phyloP scores from a whole-genome alignment of 495 filamentous ascomycete species.

The Neurospora intermedia region DNA sequence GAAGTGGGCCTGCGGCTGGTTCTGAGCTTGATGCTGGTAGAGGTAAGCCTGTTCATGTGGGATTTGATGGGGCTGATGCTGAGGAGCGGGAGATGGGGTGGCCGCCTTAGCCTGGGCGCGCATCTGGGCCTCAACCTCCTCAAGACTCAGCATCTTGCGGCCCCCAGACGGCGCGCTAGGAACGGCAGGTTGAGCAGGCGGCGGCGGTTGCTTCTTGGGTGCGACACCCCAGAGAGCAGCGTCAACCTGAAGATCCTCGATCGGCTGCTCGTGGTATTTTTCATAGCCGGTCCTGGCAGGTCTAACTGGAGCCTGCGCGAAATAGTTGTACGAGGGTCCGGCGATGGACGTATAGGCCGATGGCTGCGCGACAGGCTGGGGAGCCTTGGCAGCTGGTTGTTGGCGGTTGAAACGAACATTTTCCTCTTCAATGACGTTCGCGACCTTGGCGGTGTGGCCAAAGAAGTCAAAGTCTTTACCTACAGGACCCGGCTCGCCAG shows the following conservation, averaged over 20 bases:
- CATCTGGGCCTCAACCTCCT: slow-evolving; percentile 95
- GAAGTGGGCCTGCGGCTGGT: slow-evolving; percentile 13
- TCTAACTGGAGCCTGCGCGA: slow-evolving; percentile 36
- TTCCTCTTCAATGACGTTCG: slow-evolving; percentile 79
- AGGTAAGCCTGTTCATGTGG: slow-evolving; percentile 21
- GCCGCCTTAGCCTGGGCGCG: slow-evolving; percentile 49
- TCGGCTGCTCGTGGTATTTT: slow-evolving; percentile 62
- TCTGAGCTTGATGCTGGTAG: slow-evolving; percentile 15
- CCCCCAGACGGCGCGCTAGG: slow-evolving; percentile 20
- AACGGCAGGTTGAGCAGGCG: slow-evolving; percentile 21
- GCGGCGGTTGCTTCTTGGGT: slow-evolving; percentile 44
- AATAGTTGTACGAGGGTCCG: slow-evolving; percentile 23
- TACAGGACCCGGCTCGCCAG: slow-evolving; percentile 30
- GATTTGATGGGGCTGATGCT: slow-evolving; percentile 12
- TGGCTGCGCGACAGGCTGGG: slow-evolving; percentile 12
- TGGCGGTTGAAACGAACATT: slow-evolving; percentile 69
- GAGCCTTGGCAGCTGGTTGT: slow-evolving; percentile 36
- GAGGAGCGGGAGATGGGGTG: slow-evolving; percentile 18
- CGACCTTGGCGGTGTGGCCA: slow-evolving; percentile 75
- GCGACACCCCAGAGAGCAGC: slow-evolving; percentile 83
- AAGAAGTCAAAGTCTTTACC: slow-evolving; percentile 98
- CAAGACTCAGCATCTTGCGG: slow-evolving; percentile 90
- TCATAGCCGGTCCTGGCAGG: slow-evolving; percentile 74
- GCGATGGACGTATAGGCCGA: slow-evolving; percentile 17
- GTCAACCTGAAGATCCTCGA: slow-evolving; percentile 82